Evolutionary conservation across 2,329 filamentous ascomycete genomes (phyloP).

Genomic region (Fusarium temperatum): DNA sequence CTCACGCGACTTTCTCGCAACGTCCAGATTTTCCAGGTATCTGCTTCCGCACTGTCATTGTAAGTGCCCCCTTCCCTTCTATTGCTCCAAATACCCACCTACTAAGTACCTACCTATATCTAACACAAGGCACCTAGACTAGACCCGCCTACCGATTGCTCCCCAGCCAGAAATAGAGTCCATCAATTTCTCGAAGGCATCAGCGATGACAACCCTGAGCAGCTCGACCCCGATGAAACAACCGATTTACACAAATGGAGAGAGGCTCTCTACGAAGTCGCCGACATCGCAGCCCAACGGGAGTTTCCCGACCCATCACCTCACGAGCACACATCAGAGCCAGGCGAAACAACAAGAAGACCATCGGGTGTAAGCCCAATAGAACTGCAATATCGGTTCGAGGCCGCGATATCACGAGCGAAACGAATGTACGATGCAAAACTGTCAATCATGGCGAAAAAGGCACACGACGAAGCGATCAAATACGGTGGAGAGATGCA

Average conservation of each 20-base stretch:
- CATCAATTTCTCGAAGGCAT: conserved; percentile 5
- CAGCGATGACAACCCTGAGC: background rate
- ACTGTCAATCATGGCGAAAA: conserved; percentile 5
- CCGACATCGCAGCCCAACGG: background rate
- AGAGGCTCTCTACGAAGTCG: conserved; percentile 6
- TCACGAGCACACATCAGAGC: background rate
- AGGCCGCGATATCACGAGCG: background rate
- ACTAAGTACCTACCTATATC: background rate
- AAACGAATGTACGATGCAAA: background rate
- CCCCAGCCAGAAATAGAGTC: background rate
- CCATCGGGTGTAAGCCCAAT: background rate
- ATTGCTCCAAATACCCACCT: too few relatives aligned
- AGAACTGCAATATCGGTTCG: conserved; percentile 2
- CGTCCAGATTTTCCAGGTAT: conserved; percentile 10
- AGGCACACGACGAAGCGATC: conserved; percentile 9
- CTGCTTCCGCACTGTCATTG: background rate
- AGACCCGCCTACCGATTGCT: background rate
- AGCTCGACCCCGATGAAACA: background rate
- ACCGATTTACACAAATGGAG: background rate
- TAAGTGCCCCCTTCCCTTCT: background rate
- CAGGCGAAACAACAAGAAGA: background rate
- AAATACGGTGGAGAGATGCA: background rate
- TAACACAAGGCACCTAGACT: background rate
- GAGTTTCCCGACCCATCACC: background rate
- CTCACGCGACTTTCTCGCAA: conserved; percentile 6